A percentile compares a stretch with the other conserved stretches of the same genome.
Evolutionary conservation across 345 rosid genomes (phyloP).

Genomic region (Boechera stricta): DNA sequence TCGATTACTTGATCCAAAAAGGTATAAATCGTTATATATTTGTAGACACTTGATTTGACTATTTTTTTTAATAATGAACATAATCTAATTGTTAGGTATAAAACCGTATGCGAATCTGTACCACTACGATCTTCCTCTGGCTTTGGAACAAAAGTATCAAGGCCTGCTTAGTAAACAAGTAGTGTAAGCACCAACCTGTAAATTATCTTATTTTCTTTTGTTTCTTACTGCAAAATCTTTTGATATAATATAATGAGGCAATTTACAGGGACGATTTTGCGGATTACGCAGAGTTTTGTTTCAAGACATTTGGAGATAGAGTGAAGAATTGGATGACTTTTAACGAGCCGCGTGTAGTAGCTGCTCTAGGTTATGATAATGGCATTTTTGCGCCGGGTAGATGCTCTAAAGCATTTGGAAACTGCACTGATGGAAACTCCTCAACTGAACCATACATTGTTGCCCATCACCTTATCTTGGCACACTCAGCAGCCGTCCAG

Average conservation of each 20-base stretch:
- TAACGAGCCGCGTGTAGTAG: slow-evolving; percentile 90
- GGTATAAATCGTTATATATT: slow-evolving; percentile 47
- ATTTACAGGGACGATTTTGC: slow-evolving; percentile 81
- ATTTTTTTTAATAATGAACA: not conserved
- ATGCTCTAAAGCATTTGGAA: slow-evolving; percentile 88
- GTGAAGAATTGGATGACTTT: slow-evolving; percentile 99
- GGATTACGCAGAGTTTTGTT: slow-evolving; percentile 89
- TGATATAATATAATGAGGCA: not conserved
- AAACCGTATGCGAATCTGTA: slow-evolving; percentile 92
- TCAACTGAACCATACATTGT: slow-evolving; percentile 88
- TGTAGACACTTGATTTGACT: not conserved
- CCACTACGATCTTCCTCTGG: slow-evolving; percentile 89
- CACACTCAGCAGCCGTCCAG: slow-evolving; percentile 80
- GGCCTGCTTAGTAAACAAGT: slow-evolving; percentile 71
- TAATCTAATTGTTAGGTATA: slow-evolving; percentile 56
- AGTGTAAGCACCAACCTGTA: slow-evolving; percentile 59
- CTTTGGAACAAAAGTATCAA: slow-evolving; percentile 75
- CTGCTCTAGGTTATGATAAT: slow-evolving; percentile 87
- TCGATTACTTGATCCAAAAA: slow-evolving; percentile 68
- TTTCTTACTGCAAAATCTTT: slow-evolving; percentile 15
- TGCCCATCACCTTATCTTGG: slow-evolving; percentile 82
- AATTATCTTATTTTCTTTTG: not conserved
- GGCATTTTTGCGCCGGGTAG: slow-evolving; percentile 88
- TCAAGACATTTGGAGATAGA: slow-evolving; percentile 86
- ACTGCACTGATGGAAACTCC: slow-evolving; percentile 82